Conservation (phyloP, 2,329 filamentous ascomycete species). For the Trichoderma cornu-damae region DNA sequence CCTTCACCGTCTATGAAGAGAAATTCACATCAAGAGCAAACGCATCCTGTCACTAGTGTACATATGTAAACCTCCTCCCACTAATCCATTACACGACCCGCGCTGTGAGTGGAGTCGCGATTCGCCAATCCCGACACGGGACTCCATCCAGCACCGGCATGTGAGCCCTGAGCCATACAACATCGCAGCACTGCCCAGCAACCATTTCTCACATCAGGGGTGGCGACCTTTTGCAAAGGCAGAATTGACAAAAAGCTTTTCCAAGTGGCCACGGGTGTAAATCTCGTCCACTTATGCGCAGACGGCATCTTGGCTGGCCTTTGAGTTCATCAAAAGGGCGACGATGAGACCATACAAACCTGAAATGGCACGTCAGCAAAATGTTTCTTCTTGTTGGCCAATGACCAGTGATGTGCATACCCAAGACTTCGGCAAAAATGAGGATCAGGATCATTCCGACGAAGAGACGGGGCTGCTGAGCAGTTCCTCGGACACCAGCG, state of each 20-base stretch:
- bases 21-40: slow-evolving; percentile 36
- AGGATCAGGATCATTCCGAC: slow-evolving; percentile 45
- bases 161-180: slow-evolving; percentile 7
- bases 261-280: slow-evolving; percentile 4
- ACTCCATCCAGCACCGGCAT: slow-evolving; percentile 17
- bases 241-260: slow-evolving; percentile 12
- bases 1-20: slow-evolving; percentile 46
- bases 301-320: slow-evolving; percentile 59
- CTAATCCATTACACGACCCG: slow-evolving; percentile 25
- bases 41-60: slow-evolving; percentile 49
- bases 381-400: not conserved
- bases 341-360: slow-evolving; percentile 99
- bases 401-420: slow-evolving; percentile 46
- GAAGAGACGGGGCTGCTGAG: slow-evolving; percentile 44
- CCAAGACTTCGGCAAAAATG: slow-evolving; percentile 74
- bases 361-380: slow-evolving; percentile 36
- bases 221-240: slow-evolving; percentile 2
- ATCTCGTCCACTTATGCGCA: slow-evolving; percentile 39
- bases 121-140: slow-evolving; percentile 26
- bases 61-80: slow-evolving; percentile 38
- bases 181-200: slow-evolving; percentile 6
- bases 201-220: slow-evolving; percentile 3
- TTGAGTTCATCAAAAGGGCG: slow-evolving; percentile 98
- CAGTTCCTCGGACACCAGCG: slow-evolving; percentile 42
- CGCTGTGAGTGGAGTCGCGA: slow-evolving; percentile 23